Percentiles rank a stretch among this genome's conserved stretches.
phyloP scores from a whole-genome alignment of 495 filamentous ascomycete species.

The Aspergillus carlsbadensis region DNA sequence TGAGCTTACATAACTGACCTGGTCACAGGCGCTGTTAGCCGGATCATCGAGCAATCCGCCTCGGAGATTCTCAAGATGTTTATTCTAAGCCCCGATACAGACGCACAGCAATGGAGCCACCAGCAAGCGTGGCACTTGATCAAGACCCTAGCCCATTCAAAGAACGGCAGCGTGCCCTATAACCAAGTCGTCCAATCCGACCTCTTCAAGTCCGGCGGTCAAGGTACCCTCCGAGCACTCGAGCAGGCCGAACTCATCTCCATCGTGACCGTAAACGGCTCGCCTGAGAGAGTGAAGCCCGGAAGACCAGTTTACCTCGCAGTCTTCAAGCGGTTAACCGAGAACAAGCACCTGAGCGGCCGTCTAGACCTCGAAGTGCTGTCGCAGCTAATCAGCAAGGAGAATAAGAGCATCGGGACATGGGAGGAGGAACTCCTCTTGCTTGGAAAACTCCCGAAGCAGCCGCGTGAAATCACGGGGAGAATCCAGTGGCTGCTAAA shows the following conservation, averaged over 20 bases:
- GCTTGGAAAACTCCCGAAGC: constrained; percentile 59
- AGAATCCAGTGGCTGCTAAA: constrained; percentile 68
- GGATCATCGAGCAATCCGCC: constrained; percentile 84
- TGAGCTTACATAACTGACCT: constrained; percentile 10
- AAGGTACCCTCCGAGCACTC: constrained; percentile 71
- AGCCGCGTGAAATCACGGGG: constrained; percentile 58
- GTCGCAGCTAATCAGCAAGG: constrained; percentile 63
- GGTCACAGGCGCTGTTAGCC: constrained; percentile 69
- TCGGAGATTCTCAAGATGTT: constrained; percentile 94
- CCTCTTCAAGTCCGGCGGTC: constrained; percentile 66
- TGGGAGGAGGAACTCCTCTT: constrained; percentile 74
- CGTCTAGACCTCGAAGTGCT: constrained; percentile 73
- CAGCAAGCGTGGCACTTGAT: constrained; percentile 92
- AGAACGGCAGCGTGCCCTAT: constrained; percentile 64
- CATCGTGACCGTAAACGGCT: constrained; percentile 68
- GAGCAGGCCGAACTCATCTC: constrained; percentile 87
- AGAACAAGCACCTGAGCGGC: constrained; percentile 69
- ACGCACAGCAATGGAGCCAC: constrained; percentile 61
- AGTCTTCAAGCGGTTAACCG: constrained; percentile 68
- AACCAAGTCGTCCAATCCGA: constrained; percentile 77
- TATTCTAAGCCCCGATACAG: constrained; percentile 55
- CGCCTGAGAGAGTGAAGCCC: constrained; percentile 71
- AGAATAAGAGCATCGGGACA: constrained; percentile 74
- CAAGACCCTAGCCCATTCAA: constrained; percentile 59
- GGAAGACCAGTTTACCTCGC: constrained; percentile 86